phyloP scores from a whole-genome alignment of 805 yeast species.

The Cyberlindnera subsufficiens region DNA sequence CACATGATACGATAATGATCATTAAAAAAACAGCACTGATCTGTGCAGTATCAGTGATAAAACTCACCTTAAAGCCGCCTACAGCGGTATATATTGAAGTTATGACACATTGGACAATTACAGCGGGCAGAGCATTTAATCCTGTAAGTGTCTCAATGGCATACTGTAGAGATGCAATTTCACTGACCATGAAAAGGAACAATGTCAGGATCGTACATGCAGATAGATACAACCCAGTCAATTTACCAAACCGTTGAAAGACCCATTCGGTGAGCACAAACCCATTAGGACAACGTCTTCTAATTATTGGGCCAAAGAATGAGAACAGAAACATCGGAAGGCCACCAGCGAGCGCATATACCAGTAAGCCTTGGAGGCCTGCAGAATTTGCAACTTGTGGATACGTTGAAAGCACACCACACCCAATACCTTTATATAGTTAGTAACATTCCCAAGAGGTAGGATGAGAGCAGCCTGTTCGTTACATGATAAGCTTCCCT shows the following conservation, averaged over 20 bases:
- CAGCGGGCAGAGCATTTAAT: constrained; percentile 69
- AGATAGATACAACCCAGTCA: constrained; percentile 70
- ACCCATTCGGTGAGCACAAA: constrained; percentile 94
- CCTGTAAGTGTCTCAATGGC: constrained; percentile 78
- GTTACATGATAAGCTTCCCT: no score
- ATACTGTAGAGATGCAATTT: constrained; percentile 71
- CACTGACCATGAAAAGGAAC: constrained; percentile 83
- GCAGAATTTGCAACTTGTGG: constrained; percentile 81
- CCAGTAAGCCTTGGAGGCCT: constrained; percentile 83
- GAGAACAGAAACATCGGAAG: constrained; percentile 84
- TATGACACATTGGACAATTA: constrained; percentile 80
- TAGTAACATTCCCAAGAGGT: constrained; percentile 1
- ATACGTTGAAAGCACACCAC: constrained; percentile 81
- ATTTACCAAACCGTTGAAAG: constrained; percentile 68
- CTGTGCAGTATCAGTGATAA: constrained; percentile 81
- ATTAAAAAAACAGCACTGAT: constrained; percentile 66
- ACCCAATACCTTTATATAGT: constrained; percentile 67
- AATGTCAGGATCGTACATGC: constrained; percentile 80
- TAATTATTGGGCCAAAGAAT: constrained; percentile 71
- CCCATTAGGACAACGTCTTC: constrained; percentile 80
- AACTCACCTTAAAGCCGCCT: constrained; percentile 88
- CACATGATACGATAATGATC: constrained; percentile 65
- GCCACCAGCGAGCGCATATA: constrained; percentile 74
- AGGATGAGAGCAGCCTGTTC: not conserved
- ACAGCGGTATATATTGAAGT: constrained; percentile 81